Evolutionary conservation across 768 basidiomycete species (phyloP), one percentile per base, ranked within the genome.

Genomic region (Boletus sp.): DNA sequence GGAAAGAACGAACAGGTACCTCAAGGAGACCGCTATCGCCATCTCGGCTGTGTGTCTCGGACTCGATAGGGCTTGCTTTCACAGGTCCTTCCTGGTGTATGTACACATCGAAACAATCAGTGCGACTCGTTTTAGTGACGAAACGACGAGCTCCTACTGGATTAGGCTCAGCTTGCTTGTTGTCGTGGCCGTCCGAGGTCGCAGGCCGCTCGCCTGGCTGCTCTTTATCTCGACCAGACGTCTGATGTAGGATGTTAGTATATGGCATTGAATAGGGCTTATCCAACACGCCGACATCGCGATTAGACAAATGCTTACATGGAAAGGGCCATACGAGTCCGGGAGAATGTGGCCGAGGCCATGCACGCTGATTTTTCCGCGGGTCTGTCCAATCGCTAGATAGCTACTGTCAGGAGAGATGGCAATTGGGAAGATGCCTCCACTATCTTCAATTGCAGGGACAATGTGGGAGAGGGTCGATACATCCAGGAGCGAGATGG

Each of bases 271-370:
- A 25, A 25, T 25, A 25, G 25, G 25, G 25, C 25, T 25, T 25
- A 25, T 25, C 25, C 25, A 25, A 25, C 25, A 25, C 25, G n/a
- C 14, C 15, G 17, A n/a, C 23, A 23, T 23, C 1, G 6, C 2
- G 32, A 37, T 27, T n/a, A 25, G 2, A 29, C 11, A 15, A 19
- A 42, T 48, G 13, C 52, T 25, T 33, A 50, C 52, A 14, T 40
- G 19, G n/a, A 53, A 53, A 4, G 53, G 39, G 34, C 47, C 47
- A 10, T 48, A 54, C 1, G 14, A 41, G 4, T 71, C 43, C 1
- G 50, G 43, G 39, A 57, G 49, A 27, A 51, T 7, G 19, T 13
- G 15, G 6, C 17, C 6, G 35, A 58, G 55, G 14, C 48, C 29
- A 11, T 25, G 57, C 8, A 58, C 5, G 0, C 11, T 7, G 5